These are phyloP conservation scores for Termitomyces eurrhizus DNA, from an alignment of 768 basidiomycete species.

Conservation along the genomic window DNA sequence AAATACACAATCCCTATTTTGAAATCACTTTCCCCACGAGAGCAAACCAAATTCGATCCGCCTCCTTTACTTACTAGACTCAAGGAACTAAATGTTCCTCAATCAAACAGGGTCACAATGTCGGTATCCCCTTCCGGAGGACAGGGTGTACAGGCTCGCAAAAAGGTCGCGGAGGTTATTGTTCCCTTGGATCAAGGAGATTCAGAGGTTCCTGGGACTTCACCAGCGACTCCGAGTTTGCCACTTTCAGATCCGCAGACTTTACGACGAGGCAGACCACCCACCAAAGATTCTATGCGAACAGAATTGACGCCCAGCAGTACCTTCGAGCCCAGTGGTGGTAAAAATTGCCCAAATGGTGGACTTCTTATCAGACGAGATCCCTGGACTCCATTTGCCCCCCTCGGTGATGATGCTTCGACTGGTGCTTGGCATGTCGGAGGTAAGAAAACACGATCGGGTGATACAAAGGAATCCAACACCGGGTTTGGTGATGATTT, in stretches of 20 bases:
- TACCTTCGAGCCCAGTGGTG: conserved; percentile 9
- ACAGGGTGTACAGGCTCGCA: conserved; percentile 64
- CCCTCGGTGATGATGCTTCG: conserved; percentile 16
- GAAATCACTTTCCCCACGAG: conserved; percentile 42
- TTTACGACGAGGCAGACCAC: conserved; percentile 15
- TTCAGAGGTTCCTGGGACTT: conserved; percentile 24
- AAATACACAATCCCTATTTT: conserved; percentile 56
- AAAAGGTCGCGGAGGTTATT: conserved; percentile 76
- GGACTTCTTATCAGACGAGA: conserved; percentile 40
- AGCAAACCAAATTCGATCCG: conserved; percentile 25
- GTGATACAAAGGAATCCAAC: conserved; percentile 17
- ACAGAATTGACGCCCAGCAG: conserved; percentile 2
- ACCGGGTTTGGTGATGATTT: conserved; percentile 69
- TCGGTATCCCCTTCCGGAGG: conserved; percentile 30
- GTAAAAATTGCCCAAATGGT: conserved; percentile 30
- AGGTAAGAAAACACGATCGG: conserved; percentile 16
- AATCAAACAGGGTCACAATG: conserved; percentile 17
- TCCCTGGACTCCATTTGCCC: conserved; percentile 32
- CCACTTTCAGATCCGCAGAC: conserved; percentile 21
- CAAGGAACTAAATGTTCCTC: conserved; percentile 22
- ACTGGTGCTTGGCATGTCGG: conserved; percentile 41
- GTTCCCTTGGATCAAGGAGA: conserved; percentile 76
- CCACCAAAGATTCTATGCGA: conserved; percentile 9
- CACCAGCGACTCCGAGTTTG: conserved; percentile 31
- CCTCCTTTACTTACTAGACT: conserved; percentile 20